Evolutionary conservation across 768 basidiomycete species (phyloP), one percentile per base, ranked within the genome.

Genomic region (Tricholoma furcatifolium): DNA sequence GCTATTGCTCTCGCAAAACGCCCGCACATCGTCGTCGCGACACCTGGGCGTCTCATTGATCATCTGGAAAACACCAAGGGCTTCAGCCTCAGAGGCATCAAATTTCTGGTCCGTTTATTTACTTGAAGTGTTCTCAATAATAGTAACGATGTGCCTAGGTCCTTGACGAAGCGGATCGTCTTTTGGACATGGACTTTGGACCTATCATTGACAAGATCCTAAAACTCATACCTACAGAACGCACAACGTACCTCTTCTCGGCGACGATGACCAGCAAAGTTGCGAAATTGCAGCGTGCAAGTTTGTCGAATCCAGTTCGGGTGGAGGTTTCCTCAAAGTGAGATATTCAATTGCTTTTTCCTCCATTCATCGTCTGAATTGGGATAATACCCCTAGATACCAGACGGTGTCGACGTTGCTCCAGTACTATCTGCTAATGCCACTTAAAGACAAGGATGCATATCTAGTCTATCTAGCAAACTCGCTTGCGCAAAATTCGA

Each of bases 181-280:
- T 99, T 21, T 74, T 98, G 40, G 96, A 98, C 70, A 87, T 98
- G 83, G 96, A 98, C 67, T 98, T 98, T 58, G 93, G 93, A 17
- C 87, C 89, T 43, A 88, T 89, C 47, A 92, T 99, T 60, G 96
- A 98, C 75, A 93, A 92, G 74, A 94, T 99, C 62, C 79, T 99
- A 32, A 96, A 95, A 71, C 83, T 92, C 35, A 87, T 99, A 57
- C 97, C 96, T 18, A 91, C 85, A 63, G 95, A 98, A 61, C 83
- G 97, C 10, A 91, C 88, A 27, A 99, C 97, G 2, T 98, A 93
- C 65, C 80, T 99, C 1, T 99, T 94, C 74, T 98, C 96, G 11
- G 97, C 96, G 6, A 98, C 96, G 18, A 98, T 99, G 96, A 96
- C 97, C 10, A 93, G 93, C 12, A 98, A 98, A 72, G 93, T 99